A percentile compares a stretch with the other conserved stretches of the same genome.
phyloP scores from a whole-genome alignment of 495 filamentous ascomycete species.

The Letharia columbiana region DNA sequence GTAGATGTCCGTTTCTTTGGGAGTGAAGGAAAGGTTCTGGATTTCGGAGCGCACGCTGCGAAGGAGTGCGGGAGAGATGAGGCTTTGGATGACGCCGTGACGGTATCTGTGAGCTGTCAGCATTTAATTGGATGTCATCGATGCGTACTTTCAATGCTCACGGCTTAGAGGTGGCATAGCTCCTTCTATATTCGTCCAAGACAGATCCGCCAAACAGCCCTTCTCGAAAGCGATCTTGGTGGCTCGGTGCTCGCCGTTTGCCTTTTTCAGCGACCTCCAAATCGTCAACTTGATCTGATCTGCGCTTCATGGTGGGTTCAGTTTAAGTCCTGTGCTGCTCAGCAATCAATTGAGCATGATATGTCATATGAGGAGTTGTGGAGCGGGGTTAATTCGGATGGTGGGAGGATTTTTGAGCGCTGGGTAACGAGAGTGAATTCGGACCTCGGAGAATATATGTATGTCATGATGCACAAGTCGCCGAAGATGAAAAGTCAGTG shows the following conservation, averaged over 20 bases:
- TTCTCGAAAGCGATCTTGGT: slow-evolving; percentile 52
- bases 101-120: slow-evolving; percentile 52
- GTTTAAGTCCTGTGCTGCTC: neutral
- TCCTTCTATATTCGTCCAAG: slow-evolving; percentile 55
- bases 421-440: slow-evolving; percentile 9
- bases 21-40: slow-evolving; percentile 86
- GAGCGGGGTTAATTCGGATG: neutral
- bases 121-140: neutral
- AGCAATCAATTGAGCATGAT: neutral
- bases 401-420: neutral
- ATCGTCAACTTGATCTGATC: slow-evolving; percentile 11
- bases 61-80: slow-evolving; percentile 73
- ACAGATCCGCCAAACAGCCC: slow-evolving; percentile 64
- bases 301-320: slow-evolving; percentile 14
- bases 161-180: slow-evolving; percentile 67
- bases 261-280: slow-evolving; percentile 4
- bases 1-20: slow-evolving; percentile 99
- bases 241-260: slow-evolving; percentile 17
- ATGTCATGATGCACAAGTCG: too few relatives aligned
- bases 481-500: too few relatives aligned
- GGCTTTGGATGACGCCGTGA: slow-evolving; percentile 73
- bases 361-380: neutral
- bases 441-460: neutral
- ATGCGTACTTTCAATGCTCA: slow-evolving; percentile 30
- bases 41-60: slow-evolving; percentile 85